Base-by-base conservation (phyloP, 352 stramenopile genomes). In the Globisporangium sylvaticum region DNA sequence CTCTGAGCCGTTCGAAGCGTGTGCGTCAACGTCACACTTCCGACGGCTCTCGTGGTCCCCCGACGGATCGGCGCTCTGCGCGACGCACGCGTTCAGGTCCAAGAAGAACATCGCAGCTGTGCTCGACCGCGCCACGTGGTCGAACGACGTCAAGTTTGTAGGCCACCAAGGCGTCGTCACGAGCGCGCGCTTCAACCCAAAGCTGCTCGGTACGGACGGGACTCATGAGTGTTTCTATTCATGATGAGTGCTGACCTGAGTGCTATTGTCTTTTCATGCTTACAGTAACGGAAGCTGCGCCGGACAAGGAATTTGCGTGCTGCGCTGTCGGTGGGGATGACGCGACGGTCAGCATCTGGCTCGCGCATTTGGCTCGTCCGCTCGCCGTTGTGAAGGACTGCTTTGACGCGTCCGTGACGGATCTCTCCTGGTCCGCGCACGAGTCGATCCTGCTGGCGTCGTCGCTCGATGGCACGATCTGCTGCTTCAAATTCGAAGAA, bases 71-170 rank as follows among this genome's bases (percentile, higher is more conserved):
- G 78, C 87, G 15, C 73, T 96, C 6, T 94, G 88, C 67, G 80
- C 83, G 5, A 96, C 88, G 0, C 88, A 96, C 62, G 88, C 84
- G 46, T 94, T 91, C 73, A 90, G 78, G 61, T 96, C 88, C 18
- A 95, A 94, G 76, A 92, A 93, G 69, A 91, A 96, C 46, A 88
- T 94, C 32, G 88, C 83, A 1, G 85, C 88, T 4, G 66, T 96
- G 52, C 69, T 96, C 9, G 86, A 94, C 46, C 83, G 88, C 27
- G 74, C 78, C 55, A 83, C 83, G 22, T 96, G 88, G 88, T 79
- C 73, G 6, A 91, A 96, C 54, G 86, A 96, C 8, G 75, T 96
- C 39, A 92, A 94, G 48, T 94, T 96, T 71, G 88, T 96, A 1
- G 88, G 88, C 2, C 88, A 96, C 34, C 77, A 88, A 61, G 74